These are phyloP conservation scores for Hericium alpestre DNA, from an alignment of 768 basidiomycete species.

Conservation along the genomic window DNA sequence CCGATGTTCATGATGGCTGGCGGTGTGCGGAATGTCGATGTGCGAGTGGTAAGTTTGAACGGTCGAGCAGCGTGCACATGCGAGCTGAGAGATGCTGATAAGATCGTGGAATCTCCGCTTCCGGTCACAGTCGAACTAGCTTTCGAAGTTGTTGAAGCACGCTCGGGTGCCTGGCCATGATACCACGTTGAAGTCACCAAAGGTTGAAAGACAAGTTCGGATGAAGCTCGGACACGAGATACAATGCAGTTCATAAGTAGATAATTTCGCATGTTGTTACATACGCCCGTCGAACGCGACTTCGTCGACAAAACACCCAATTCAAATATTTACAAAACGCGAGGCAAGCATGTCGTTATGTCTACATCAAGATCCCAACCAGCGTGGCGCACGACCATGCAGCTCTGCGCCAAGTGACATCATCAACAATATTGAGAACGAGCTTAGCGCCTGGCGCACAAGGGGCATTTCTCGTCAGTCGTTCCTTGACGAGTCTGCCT, in stretches of 20 bases:
- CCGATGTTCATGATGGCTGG: constrained; percentile 9
- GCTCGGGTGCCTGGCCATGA: neutral
- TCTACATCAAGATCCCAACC: no score
- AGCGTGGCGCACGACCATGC: neutral
- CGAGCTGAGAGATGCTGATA: neutral
- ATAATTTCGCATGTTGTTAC: no score
- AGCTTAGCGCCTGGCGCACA: neutral
- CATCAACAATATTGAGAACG: neutral
- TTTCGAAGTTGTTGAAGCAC: neutral
- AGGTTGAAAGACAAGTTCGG: neutral
- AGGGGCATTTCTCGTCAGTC: constrained; percentile 2
- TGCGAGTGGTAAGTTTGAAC: no score
- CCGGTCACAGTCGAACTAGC: neutral
- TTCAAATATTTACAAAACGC: no score
- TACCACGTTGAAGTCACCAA: neutral
- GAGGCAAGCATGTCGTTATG: no score
- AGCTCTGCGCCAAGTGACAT: neutral
- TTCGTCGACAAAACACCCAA: no score
- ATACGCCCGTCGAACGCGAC: no score
- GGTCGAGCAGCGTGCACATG: no score
- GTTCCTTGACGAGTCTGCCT: neutral
- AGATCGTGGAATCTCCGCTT: neutral
- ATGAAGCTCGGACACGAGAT: neutral
- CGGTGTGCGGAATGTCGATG: neutral
- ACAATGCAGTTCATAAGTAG: no score